Evolutionary conservation across 2,329 filamentous ascomycete species (phyloP), one percentile per base, ranked within the genome.

Genomic region (Stachybotrys echinatus): DNA sequence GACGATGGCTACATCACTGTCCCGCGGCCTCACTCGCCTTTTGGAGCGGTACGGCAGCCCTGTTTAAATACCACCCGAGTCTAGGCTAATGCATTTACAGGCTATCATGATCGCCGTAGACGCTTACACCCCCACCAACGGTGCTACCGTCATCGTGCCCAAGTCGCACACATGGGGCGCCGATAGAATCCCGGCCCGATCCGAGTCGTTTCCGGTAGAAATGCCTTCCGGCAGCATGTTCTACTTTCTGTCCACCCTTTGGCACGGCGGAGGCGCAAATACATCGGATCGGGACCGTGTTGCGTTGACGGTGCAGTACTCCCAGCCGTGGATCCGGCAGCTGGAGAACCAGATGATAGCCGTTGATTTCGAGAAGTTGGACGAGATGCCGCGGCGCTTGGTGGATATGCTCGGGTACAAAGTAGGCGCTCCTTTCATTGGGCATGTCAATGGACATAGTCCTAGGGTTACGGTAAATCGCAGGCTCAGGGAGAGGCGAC

Each of bases 241-340:
- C 21, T 70, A 62, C 45, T 65, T 67, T 48, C 49, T 68, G 14
- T 62, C 62, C 18, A 70, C 65, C 10, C 55, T 67, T 6, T 70
- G 65, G 65, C 69, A 71, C 50, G 64, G 65, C 20, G 69, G 68
- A 7, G 68, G 69, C n/a, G 54, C 57, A 19, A 71, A 70, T 44
- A 54, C 51, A 6, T 61, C 63, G 14, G 47, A 56, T 21, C 52
- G 48, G 23, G 58, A 58, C n/a, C 58, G 69, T 21, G 53, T 61
- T 37, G 67, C 67, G 42, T 55, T 66, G 42, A 72, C 68, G 14
- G 62, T 69, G n/a, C 68, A 71, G 55, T 71, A 69, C 56, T 71
- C 66, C 51, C 66, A 70, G 53, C 67, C 68, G 5, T 75, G 63
- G 63, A 62, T 68, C 21, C 54, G 67, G n/a, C 60, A 63, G n/a